Conservation (phyloP, 2,329 filamentous ascomycete genomes). For the Cladophialophora yegresii region DNA sequence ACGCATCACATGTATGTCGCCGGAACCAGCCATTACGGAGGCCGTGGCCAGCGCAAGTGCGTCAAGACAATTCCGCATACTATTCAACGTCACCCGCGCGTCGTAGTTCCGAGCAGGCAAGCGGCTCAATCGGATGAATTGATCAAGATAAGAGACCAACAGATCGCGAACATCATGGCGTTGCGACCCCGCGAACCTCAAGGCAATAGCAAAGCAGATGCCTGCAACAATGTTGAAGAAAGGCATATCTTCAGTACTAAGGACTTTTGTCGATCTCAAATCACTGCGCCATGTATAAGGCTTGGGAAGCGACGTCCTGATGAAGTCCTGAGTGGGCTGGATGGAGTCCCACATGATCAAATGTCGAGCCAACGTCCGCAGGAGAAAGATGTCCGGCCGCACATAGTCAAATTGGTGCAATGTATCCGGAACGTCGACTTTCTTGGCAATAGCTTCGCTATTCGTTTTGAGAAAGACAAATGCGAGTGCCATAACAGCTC, state of each 20-base stretch:
- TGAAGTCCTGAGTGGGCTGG: conserved; percentile 71
- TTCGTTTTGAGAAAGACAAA: conserved; percentile 98
- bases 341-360: conserved; percentile 92
- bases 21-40: conserved; percentile 93
- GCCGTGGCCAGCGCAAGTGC: conserved; percentile 77
- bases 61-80: conserved; percentile 88
- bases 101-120: conserved; percentile 71
- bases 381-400: conserved; percentile 84
- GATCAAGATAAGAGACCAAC: conserved; percentile 79
- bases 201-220: conserved; percentile 69
- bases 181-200: conserved; percentile 73
- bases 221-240: conserved; percentile 92
- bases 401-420: conserved; percentile 92
- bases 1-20: conserved; percentile 81
- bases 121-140: conserved; percentile 76
- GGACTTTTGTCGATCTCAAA: conserved; percentile 60
- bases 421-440: conserved; percentile 90
- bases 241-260: conserved; percentile 81
- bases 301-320: conserved; percentile 69
- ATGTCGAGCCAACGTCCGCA: conserved; percentile 85
- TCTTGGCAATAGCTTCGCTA: conserved; percentile 79
- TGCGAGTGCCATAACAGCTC: conserved; percentile 85
- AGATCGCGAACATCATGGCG: conserved; percentile 74
- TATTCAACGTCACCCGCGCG: conserved; percentile 76
- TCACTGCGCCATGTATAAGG: conserved; percentile 66